Percentiles rank a stretch among this genome's conserved stretches.
Evolutionary conservation across 495 filamentous ascomycete species (phyloP).

Genomic region (Tuber melanosporum): DNA sequence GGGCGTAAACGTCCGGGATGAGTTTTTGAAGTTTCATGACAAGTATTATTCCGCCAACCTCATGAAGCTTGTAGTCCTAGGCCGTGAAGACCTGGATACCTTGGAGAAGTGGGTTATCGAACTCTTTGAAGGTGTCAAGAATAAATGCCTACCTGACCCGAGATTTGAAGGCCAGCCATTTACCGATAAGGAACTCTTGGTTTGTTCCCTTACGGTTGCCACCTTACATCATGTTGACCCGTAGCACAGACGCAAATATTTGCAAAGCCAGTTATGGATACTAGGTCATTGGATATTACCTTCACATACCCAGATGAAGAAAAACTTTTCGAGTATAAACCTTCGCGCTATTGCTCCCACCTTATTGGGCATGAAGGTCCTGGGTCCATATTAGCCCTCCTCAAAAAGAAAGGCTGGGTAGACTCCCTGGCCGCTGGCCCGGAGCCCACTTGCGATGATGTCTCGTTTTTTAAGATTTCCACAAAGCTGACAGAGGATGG

Average conservation of each 20-base stretch:
- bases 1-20: slow-evolving; percentile 80
- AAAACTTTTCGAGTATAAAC: slow-evolving; percentile 69
- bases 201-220: slow-evolving; percentile 17
- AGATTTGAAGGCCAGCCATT: slow-evolving; percentile 36
- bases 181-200: slow-evolving; percentile 35
- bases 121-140: slow-evolving; percentile 72
- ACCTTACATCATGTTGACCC: slow-evolving; percentile 42
- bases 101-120: slow-evolving; percentile 84
- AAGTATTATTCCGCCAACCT: slow-evolving; percentile 90
- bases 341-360: slow-evolving; percentile 84
- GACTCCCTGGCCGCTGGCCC: slow-evolving; percentile 77
- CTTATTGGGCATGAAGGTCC: slow-evolving; percentile 95
- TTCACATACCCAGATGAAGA: slow-evolving; percentile 93
- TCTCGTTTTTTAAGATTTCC: slow-evolving; percentile 72
- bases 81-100: slow-evolving; percentile 79
- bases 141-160: slow-evolving; percentile 65
- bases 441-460: slow-evolving; percentile 70
- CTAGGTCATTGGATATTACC: slow-evolving; percentile 70
- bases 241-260: slow-evolving; percentile 76
- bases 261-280: slow-evolving; percentile 95
- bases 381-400: slow-evolving; percentile 88
- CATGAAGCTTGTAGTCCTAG: slow-evolving; percentile 91
- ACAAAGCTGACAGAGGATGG: slow-evolving; percentile 83
- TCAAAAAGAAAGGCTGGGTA: slow-evolving; percentile 94
- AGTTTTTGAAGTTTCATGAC: slow-evolving; percentile 90